Base-by-base conservation (phyloP, 352 stramenopile species). In the Pythium scleroteichum region DNA sequence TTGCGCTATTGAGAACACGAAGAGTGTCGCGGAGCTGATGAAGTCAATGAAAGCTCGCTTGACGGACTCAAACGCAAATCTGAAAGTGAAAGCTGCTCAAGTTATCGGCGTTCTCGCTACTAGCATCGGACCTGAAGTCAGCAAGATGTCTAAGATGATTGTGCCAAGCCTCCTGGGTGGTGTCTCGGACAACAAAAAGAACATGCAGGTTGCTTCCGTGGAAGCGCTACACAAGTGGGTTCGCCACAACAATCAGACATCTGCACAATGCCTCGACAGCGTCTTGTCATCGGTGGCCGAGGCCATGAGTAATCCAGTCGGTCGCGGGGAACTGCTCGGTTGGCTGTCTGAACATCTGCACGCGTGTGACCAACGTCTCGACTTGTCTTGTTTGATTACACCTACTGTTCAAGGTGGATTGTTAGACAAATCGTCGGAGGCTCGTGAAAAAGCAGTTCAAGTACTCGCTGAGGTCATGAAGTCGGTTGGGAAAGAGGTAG, bases 121-220 rank as follows among this genome's bases (percentile, higher is more conserved):
- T 9, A 93, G 85, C 44, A 72, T 96, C 55, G 85, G 85, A 5
- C 79, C 82, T 7, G 85, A 94, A 35, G 74, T 94, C 24, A 62
- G 57, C 5, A 93, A 92, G 57, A 79, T 95, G 78, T 90, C 85
- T 4, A 96, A 96, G 59, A 64, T 90, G 32, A 69, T 94, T 14
- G 85, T 84, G 16, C 62, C 73, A 13, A 90, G 58, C 55, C 59
- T 96, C 16, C 73, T 95, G 26, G 66, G 74, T 24, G 85, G 87
- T 12, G 84, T 94, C 29, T 73, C 73, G 3, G 87, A 96, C 66
- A 96, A 96, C 72, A 96, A 96, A 66, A 96, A 96, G 62, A 79
- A 77, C 17, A 94, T 96, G 87, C 85, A 94, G 66, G 45, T 71
- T 20, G 87, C 85, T 20, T 79, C 81, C 2, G 61, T 96, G 10